These are phyloP conservation scores for Nakazawaea wyomingensis DNA, from an alignment of 805 yeast species.

Conservation along the genomic window DNA sequence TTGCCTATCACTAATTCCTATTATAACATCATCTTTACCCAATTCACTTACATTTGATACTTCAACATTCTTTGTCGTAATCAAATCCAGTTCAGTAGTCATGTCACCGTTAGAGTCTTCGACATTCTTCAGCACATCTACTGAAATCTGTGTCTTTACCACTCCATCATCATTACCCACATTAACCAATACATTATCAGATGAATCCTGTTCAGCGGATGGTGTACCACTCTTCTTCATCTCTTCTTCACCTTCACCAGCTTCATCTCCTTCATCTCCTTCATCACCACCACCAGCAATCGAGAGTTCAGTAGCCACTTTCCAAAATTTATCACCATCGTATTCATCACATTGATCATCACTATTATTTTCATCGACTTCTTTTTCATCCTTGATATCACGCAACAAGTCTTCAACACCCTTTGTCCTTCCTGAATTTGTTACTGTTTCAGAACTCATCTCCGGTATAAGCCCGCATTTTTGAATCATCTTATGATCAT, in stretches of 20 bases:
- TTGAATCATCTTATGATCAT: not conserved
- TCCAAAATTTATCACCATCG: not conserved
- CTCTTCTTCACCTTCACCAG: not conserved
- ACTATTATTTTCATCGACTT: not conserved
- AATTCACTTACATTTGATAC: not conserved
- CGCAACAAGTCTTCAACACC: not conserved
- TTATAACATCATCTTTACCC: not conserved
- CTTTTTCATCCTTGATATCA: not conserved
- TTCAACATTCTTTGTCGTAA: not conserved
- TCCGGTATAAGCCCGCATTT: not conserved
- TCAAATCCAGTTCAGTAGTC: not conserved
- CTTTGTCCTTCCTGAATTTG: not conserved
- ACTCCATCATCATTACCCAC: not conserved
- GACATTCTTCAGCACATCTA: not conserved
- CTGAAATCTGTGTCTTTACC: not conserved
- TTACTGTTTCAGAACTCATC: not conserved
- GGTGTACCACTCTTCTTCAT: no score
- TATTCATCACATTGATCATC: not conserved
- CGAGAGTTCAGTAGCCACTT: not conserved
- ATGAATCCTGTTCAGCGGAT: no score
- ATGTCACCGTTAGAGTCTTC: not conserved
- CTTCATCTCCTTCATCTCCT: not conserved
- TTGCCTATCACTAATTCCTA: not conserved
- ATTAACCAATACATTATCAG: no score
- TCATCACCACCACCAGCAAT: not conserved